Conservation (phyloP, 2,329 filamentous ascomycete genomes). For the Dryadomyces quercus-mongolicae region DNA sequence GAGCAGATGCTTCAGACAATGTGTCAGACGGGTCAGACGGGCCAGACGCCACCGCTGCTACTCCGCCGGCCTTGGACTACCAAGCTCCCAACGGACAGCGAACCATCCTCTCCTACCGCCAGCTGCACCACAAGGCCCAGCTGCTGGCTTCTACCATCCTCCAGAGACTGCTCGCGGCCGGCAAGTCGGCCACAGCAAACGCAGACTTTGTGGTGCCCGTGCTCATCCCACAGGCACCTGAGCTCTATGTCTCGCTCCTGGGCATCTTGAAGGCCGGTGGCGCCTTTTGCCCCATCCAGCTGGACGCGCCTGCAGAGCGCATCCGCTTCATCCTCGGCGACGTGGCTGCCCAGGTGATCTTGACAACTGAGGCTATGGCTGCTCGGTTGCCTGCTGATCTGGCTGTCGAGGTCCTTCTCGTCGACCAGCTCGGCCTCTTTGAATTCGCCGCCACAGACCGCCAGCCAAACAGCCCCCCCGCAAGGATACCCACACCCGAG, state of each 20-base stretch:
- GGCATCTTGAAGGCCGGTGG: constrained; percentile 71
- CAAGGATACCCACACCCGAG: constrained; percentile 12
- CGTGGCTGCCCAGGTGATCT: constrained; percentile 54
- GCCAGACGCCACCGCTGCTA: constrained; percentile 4
- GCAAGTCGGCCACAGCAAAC: not conserved
- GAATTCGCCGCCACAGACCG: not conserved
- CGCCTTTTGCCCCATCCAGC: constrained; percentile 74
- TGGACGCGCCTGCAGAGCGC: constrained; percentile 66
- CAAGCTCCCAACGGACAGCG: constrained; percentile 33
- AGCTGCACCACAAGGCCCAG: constrained; percentile 48
- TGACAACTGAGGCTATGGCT: constrained; percentile 45
- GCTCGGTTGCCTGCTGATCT: constrained; percentile 24
- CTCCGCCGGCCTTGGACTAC: constrained; percentile 50
- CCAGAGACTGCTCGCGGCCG: not conserved
- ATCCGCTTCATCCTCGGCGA: constrained; percentile 73
- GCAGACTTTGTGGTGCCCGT: constrained; percentile 53
- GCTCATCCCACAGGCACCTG: constrained; percentile 62
- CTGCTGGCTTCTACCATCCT: constrained; percentile 40
- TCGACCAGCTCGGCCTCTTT: constrained; percentile 15
- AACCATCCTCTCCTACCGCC: constrained; percentile 43
- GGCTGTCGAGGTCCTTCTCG: constrained; percentile 22
- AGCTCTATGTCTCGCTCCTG: constrained; percentile 66
- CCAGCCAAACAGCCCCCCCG: not conserved
- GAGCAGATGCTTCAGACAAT: not conserved
- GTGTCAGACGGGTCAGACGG: not conserved